Conservation (phyloP, 768 basidiomycete genomes). For the Phylloporus sp. region DNA sequence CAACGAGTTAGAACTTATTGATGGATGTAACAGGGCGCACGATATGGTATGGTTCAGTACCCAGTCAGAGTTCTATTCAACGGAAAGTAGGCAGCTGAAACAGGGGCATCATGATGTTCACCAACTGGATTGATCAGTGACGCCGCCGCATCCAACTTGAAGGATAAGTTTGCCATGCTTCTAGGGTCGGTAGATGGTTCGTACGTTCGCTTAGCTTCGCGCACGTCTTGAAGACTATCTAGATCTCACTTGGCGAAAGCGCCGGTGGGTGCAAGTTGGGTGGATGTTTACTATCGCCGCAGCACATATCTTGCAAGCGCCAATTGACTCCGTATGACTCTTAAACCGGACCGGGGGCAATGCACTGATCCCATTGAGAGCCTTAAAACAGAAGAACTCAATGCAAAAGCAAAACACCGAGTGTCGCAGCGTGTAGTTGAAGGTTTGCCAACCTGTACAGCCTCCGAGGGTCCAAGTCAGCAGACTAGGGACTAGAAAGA, state of each 20-base stretch:
- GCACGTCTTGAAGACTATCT: too few relatives aligned
- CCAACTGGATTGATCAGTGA: too few relatives aligned
- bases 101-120: slow-evolving; percentile 9
- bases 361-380: neutral
- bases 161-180: neutral
- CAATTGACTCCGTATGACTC: neutral
- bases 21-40: neutral
- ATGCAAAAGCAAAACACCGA: neutral
- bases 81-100: slow-evolving; percentile 10
- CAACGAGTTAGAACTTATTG: neutral
- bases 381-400: neutral
- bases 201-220: too few relatives aligned
- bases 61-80: neutral
- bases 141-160: too few relatives aligned
- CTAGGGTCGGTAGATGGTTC: too few relatives aligned
- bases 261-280: neutral
- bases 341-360: slow-evolving; percentile 1
- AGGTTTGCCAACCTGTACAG: slow-evolving; percentile 1
- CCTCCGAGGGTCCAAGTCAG: neutral
- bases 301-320: neutral
- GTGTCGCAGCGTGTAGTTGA: neutral
- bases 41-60: neutral
- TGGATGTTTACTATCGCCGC: slow-evolving; percentile 1
- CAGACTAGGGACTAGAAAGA: neutral
- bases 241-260: slow-evolving; percentile 8